Base-by-base conservation (phyloP, 768 basidiomycete species). In the Tylopilus subfusipes region DNA sequence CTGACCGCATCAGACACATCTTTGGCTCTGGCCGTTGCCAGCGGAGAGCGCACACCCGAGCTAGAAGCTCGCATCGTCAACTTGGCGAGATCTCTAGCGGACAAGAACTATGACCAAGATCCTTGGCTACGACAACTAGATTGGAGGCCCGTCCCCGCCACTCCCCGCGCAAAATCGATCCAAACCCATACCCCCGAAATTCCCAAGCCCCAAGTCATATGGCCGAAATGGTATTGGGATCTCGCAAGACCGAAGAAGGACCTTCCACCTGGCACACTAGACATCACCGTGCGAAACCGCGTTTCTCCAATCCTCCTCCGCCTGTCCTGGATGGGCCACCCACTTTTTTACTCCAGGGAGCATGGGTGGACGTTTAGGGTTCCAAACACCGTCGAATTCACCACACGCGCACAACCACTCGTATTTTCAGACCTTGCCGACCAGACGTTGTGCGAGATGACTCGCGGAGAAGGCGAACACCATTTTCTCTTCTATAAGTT, bases 201-300 rank as follows among this genome's bases (percentile, higher is more conserved):
- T 44, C 47, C 63, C 1, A 76, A 75, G 59, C 73, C 74, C 4
- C 77, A 77, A 12, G 78, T 85, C 0, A 51, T 76, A n/a, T 98
- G 95, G 93, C 96, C 95, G 1, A 90, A 91, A 67, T 98, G 97
- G 97, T 99, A 91, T 66, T 93, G 88, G 90, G 94, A 98, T 24
- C 81, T 92, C 4, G 76, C 86, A 3, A 84, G 78, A 62, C 90
- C 87, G 4, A 87, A 81, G 72, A 86, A 85, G 66, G 84, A 76
- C 53, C 64, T 76, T 52, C 75, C 80, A 6, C 84, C 84, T 1
- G 93, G 87, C 21, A 81, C 84, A 2, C 78, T 97, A 27, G 93
- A 98, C 64, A 74, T 98, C 58, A 93, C 93, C 7, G 82, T 88
- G 25, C 84, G 91, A 51, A 93, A 83, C 59, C 84, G 88, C 25